Base-by-base conservation (phyloP, 768 basidiomycete genomes). In the Naematelia encephala region DNA sequence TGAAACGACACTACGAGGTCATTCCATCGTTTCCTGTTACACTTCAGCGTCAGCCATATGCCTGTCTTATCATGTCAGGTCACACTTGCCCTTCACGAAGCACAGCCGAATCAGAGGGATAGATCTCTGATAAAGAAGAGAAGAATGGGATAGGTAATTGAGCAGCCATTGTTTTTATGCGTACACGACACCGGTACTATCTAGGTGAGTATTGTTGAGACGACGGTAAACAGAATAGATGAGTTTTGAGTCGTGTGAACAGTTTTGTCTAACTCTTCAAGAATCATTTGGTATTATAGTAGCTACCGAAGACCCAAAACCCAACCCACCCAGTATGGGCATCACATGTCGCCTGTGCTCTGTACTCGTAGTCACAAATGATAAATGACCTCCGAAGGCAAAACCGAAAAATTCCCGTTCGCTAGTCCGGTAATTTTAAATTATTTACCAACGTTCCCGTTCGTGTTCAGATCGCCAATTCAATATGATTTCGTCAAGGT, bases 21-120 rank as follows among this genome's bases (percentile, higher is more conserved):
- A 21, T 63, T 57, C 64, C 64, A 73, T 23, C 67, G 47, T 50
- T 63, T 29, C 8, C 68, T 69, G 58, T 5, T 21, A 21, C 2
- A 11, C n/a, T 27, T 57, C 44, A 57, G 56, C 56, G 30, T 25
- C 42, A 22, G 43, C 4, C 14, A 2, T 4, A 19, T 26, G 3
- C 23, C 8, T 2, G 28, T 26, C 14, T 11, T 19, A 25, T 13
- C 21, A 14, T 27, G 27, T 22, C 23, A 21, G 34, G 16, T 16
- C 8, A 39, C 8, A 62, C 61, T 55, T 23, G 60, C 62, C 54
- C 47, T 56, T 64, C 62, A 4, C 62, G 56, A 0, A 56, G 30
- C 14, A 64, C 62, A 5, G 58, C 59, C 5, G 54, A n/a, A 19
- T 52, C 43, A 13, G 56, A 62, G 5, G 64, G 61, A 43, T 66